Evolutionary conservation across 2,329 filamentous ascomycete species (phyloP), one percentile per base, ranked within the genome.

Genomic region (Diaporthe batatas): DNA sequence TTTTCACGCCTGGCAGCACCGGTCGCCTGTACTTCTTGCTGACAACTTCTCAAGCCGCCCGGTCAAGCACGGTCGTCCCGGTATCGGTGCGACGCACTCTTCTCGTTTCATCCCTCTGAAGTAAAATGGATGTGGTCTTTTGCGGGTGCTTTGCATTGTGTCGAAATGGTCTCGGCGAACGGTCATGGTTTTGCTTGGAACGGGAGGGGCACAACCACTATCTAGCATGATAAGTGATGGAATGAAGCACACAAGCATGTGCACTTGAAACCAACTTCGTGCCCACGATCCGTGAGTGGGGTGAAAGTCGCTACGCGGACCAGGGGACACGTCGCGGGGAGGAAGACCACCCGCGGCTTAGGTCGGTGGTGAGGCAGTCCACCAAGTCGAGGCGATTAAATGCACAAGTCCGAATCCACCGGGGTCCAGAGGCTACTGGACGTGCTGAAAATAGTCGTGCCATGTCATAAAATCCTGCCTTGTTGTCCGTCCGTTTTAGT

Each of bases 31-130:
- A 39, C 44, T 67, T 47, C 18, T 64, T 75, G 76, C 90, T 93
- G 85, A 93, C 86, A 80, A 78, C 72, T 77, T 65, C 53, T 74
- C 84, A 82, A 97, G 95, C 94, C 95, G 95, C 90, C 96, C 96
- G 83, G 96, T 99, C 93, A 99, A 98, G 94, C 96, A 99, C 93
- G 96, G 96, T 92, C 91, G 96, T 88, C 96, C 96, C 84, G 96
- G 96, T 98, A 99, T 99, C 84, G 96, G 96, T 97, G 96, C 96
- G 84, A 99, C 96, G 82, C 95, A 99, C 94, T 98, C 96, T 90
- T 99, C 96, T 87, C 95, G 96, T 92, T 99, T 99, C 93, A 99
- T 99, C 91, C 96, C 96, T 87, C 93, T 99, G 87, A 99, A 99
- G 91, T 98, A 98, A 91, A 73, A 70, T 70, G 83, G 82, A 81